Base-by-base conservation (phyloP, 2,329 filamentous ascomycete genomes). In the Fusarium multiceps region DNA sequence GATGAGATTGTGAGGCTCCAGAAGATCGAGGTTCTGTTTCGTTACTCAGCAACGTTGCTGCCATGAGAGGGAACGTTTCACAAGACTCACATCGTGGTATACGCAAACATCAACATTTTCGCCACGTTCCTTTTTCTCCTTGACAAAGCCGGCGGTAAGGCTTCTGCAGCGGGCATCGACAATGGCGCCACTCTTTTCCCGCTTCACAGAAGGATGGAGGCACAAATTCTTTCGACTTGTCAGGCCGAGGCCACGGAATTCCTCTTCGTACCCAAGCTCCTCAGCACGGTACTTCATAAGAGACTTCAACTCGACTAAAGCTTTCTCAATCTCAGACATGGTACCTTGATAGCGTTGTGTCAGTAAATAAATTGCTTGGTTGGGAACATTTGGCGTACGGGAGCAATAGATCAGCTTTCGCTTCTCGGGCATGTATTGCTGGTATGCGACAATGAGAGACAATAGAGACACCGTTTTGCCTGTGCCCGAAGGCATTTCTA, bases 321-420 rank as follows among this genome's bases (percentile, higher is more conserved):
- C 96, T 82, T 99, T 99, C 79, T 99, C 96, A 76, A 99, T 99
- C 83, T 99, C 96, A 40, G 96, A 99, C 94, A 99, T 99, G 59
- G 96, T 99, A 83, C 88, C 88, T 30, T 25, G 32, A 21, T 16
- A 10, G 18, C 12, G n/a, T 42, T 13, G 20, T 45, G 45, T 72
- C 42, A 73, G 65, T 12, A 28, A 34, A 13, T 4, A 27, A 32
- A 42, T 7, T 7, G n/a, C 40, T 34, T 18, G n/a, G 27, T 7
- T 8, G 27, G 12, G 72, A 70, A 14, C 27, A 25, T 25, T 13
- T 7, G 11, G 51, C 73, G 32, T 58, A 90, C 96, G 94, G 69
- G 96, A 99, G 84, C 96, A 99, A 82, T 99, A 99, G 59, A 99
- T 98, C 54, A 99, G 89, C 81, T 99, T 99, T 59, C 97, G 88